Conservation (phyloP, 2,329 filamentous ascomycete genomes). For the Pseudomassariella vexata region DNA sequence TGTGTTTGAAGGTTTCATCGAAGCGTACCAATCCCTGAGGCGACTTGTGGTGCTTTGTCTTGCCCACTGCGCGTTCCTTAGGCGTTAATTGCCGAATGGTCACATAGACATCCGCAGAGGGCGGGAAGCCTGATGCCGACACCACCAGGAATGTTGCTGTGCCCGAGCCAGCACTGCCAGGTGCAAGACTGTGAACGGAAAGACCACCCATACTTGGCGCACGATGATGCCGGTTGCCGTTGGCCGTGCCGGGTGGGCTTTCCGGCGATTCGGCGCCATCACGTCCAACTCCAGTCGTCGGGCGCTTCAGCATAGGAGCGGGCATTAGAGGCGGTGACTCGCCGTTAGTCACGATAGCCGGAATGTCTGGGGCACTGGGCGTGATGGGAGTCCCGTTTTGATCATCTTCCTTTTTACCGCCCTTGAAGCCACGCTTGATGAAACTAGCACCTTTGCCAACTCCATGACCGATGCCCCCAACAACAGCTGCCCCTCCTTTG, state of each 20-base stretch:
- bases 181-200: conserved; percentile 60
- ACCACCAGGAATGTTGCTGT: conserved; percentile 76
- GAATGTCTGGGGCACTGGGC: conserved; percentile 33
- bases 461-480: conserved; percentile 64
- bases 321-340: conserved; percentile 23
- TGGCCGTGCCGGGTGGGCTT: conserved; percentile 27
- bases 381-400: conserved; percentile 38
- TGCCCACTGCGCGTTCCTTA: conserved; percentile 76
- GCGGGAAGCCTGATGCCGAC: conserved; percentile 71
- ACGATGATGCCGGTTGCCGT: conserved; percentile 36
- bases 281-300: conserved; percentile 30
- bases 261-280: conserved; percentile 23
- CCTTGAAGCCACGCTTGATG: conserved; percentile 76
- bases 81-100: conserved; percentile 60
- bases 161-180: conserved; percentile 58
- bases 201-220: conserved; percentile 57
- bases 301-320: conserved; percentile 33
- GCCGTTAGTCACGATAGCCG: conserved; percentile 38
- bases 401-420: conserved; percentile 60
- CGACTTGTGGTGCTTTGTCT: conserved; percentile 86
- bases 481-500: conserved; percentile 80
- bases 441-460: conserved; percentile 90
- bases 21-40: conserved; percentile 60
- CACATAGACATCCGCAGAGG: conserved; percentile 73
- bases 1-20: conserved; percentile 73